phyloP scores from a whole-genome alignment of 768 basidiomycete genomes.

The Pleurotus giganteus region DNA sequence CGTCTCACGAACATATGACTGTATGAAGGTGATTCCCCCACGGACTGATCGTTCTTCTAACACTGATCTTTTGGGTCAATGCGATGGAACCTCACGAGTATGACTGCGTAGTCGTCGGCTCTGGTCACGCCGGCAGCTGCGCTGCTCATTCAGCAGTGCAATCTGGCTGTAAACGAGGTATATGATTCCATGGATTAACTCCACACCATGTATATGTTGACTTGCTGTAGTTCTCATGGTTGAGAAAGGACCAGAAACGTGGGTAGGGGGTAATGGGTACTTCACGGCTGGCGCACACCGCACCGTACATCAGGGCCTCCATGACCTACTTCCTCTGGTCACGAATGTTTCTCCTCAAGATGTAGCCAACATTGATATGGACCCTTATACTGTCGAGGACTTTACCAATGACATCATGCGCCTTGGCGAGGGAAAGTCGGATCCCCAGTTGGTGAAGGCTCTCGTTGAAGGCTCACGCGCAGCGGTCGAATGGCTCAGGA shows the following conservation, averaged over 20 bases:
- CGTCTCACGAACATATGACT: background rate
- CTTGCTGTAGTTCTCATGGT: constrained; percentile 48
- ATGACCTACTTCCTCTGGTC: constrained; percentile 56
- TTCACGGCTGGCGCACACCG: constrained; percentile 72
- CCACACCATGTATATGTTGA: no score
- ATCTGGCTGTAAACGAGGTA: constrained; percentile 52
- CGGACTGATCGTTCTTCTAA: no score
- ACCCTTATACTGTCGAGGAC: constrained; percentile 52
- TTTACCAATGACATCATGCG: constrained; percentile 63
- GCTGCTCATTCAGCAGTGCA: constrained; percentile 62
- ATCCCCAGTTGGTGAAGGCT: constrained; percentile 45
- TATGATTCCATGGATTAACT: constrained; percentile 10
- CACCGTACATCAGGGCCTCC: constrained; percentile 59
- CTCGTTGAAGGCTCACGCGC: constrained; percentile 57
- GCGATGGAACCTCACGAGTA: constrained; percentile 19
- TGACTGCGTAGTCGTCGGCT: constrained; percentile 64
- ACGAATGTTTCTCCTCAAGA: constrained; percentile 42
- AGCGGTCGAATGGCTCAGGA: constrained; percentile 55
- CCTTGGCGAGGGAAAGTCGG: constrained; percentile 48
- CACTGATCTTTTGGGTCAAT: no score
- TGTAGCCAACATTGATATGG: constrained; percentile 50
- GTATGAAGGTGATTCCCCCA: no score
- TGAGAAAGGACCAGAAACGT: constrained; percentile 62
- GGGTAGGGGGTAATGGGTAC: constrained; percentile 71
- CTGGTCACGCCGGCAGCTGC: constrained; percentile 66